Conservation (phyloP, 331 rosid genomes). For the Phaseolus coccineus region DNA sequence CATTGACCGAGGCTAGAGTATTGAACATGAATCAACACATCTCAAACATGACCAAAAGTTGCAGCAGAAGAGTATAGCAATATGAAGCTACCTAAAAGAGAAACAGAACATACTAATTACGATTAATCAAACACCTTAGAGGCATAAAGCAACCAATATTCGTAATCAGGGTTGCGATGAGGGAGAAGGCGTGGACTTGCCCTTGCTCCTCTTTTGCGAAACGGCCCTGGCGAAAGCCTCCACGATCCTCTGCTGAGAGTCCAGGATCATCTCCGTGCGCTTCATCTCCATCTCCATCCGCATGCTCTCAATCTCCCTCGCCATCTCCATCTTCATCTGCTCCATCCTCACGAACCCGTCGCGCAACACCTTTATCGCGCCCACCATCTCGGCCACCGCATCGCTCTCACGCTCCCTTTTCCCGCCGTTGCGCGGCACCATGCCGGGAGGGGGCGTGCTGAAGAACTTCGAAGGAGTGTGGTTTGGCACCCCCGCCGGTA, state of each 20-base stretch:
- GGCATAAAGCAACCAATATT: not conserved
- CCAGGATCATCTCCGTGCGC: constrained; percentile 87
- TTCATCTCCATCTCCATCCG: constrained; percentile 97
- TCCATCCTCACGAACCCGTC: constrained; percentile 96
- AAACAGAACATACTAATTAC: constrained; percentile 20
- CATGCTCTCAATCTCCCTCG: constrained; percentile 82
- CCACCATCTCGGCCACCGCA: constrained; percentile 79
- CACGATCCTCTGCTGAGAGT: constrained; percentile 86
- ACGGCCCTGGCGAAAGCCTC: constrained; percentile 85
- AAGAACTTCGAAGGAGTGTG: constrained; percentile 59
- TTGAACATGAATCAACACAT: constrained; percentile 13
- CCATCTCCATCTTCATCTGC: constrained; percentile 98
- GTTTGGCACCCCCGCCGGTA: constrained; percentile 81
- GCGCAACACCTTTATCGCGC: constrained; percentile 76
- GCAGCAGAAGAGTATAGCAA: constrained; percentile 1
- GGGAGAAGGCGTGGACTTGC: constrained; percentile 68
- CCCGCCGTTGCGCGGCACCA: constrained; percentile 45
- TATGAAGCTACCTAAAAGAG: constrained; percentile 21
- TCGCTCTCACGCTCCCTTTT: constrained; percentile 64
- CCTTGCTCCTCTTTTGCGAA: constrained; percentile 67
- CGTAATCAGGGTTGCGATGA: constrained; percentile 47
- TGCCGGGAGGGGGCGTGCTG: constrained; percentile 14
- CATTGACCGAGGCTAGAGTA: constrained; percentile 14
- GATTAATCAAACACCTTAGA: not conserved
- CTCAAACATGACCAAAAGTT: not conserved